These are phyloP conservation scores for Backusella mclennaniae DNA, from an alignment of 192 early-diverging fungal species.

Conservation along the genomic window DNA sequence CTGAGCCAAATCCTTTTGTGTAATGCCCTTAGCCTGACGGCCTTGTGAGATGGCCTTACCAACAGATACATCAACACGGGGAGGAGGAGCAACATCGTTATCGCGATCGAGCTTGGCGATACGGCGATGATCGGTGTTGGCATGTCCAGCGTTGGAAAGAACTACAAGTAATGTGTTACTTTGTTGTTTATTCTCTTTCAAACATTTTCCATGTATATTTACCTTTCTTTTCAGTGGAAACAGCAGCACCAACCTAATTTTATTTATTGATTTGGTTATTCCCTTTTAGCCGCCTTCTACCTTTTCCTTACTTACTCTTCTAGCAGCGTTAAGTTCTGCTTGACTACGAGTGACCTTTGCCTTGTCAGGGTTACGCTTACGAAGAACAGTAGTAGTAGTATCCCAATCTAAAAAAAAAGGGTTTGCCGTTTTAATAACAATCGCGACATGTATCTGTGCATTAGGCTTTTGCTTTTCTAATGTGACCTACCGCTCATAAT, in stretches of 20 bases:
- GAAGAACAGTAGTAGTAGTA: slow-evolving; percentile 66
- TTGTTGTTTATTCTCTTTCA: background rate
- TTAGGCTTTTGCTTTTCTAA: no score
- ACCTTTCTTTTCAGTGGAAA: slow-evolving; percentile 78
- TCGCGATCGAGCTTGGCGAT: slow-evolving; percentile 88
- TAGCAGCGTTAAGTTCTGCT: slow-evolving; percentile 71
- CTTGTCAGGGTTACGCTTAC: slow-evolving; percentile 62
- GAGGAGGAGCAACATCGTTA: slow-evolving; percentile 75
- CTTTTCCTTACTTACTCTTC: slow-evolving; percentile 43
- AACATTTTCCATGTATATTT: background rate
- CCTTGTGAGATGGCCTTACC: slow-evolving; percentile 84
- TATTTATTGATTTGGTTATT: background rate
- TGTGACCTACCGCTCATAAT: background rate
- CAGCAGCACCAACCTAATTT: slow-evolving; percentile 50
- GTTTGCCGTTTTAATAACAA: background rate
- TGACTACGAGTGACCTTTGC: slow-evolving; percentile 59
- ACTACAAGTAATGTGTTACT: slow-evolving; percentile 3
- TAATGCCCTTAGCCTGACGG: slow-evolving; percentile 69
- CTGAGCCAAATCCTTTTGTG: slow-evolving; percentile 89
- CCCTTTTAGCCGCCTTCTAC: background rate
- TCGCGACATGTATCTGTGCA: no score
- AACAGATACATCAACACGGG: slow-evolving; percentile 67
- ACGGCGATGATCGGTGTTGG: slow-evolving; percentile 65
- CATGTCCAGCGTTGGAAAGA: slow-evolving; percentile 57
- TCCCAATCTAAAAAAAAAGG: slow-evolving; percentile 58